phyloP scores from a whole-genome alignment of 768 basidiomycete genomes.

The Russula abietina region DNA sequence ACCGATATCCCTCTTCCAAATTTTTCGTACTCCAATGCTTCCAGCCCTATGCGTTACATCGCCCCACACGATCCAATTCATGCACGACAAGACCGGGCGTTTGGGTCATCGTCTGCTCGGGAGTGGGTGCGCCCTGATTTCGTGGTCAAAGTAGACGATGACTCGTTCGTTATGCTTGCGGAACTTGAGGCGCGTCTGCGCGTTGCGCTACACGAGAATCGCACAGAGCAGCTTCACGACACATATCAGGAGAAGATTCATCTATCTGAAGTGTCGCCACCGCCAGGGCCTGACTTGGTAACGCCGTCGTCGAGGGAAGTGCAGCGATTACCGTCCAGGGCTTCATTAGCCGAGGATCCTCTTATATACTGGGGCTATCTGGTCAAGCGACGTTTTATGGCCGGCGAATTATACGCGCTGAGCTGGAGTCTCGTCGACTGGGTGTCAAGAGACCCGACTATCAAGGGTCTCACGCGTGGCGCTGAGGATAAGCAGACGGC shows the following conservation, averaged over 20 bases:
- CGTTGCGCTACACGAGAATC: conserved; percentile 52
- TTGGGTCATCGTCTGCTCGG: conserved; percentile 38
- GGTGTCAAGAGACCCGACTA: conserved; percentile 66
- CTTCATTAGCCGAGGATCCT: conserved; percentile 44
- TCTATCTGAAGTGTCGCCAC: not conserved
- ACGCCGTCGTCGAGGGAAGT: not conserved
- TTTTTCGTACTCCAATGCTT: conserved; percentile 63
- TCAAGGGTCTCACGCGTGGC: conserved; percentile 64
- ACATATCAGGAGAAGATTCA: not conserved
- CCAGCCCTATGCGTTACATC: conserved; percentile 49
- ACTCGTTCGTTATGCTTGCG: conserved; percentile 90
- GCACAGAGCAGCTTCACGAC: not conserved
- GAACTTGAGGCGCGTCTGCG: conserved; percentile 89
- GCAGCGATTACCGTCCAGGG: conserved; percentile 13
- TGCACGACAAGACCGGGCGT: conserved; percentile 47
- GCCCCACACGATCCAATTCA: conserved; percentile 65
- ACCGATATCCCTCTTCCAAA: conserved; percentile 39
- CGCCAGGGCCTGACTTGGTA: not conserved
- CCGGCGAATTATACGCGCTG: conserved; percentile 86
- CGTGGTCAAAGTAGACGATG: conserved; percentile 92
- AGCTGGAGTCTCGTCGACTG: conserved; percentile 86
- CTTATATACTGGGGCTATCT: conserved; percentile 87
- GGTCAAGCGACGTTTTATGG: conserved; percentile 92
- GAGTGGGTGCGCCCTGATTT: conserved; percentile 87
- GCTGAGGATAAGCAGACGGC: conserved; percentile 93